Evolutionary conservation across 169 alveolate species (phyloP).

Genomic region (Plasmodium malariae): DNA sequence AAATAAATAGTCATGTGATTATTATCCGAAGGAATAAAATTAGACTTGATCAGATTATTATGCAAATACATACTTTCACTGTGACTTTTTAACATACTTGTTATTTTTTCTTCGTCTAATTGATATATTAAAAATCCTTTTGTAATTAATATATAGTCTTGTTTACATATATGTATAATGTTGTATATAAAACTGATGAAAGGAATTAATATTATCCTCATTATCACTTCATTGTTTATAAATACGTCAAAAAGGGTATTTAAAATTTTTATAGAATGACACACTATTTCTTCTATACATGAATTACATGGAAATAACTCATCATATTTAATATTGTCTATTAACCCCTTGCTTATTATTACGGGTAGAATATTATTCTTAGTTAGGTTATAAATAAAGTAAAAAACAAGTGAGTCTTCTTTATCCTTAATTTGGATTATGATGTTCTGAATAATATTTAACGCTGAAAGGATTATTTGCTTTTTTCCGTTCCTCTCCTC

Average conservation of each 20-base stretch:
- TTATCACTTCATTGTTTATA: constrained; percentile 3
- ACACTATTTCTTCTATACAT: constrained; percentile 36
- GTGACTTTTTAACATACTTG: neutral
- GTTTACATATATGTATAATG: constrained; percentile 31
- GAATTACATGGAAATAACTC: constrained; percentile 28
- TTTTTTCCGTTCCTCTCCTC: constrained; percentile 1
- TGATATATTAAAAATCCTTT: constrained; percentile 21
- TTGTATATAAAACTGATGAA: constrained; percentile 34
- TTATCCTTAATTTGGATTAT: constrained; percentile 31
- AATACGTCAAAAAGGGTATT: constrained; percentile 36
- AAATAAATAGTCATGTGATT: constrained; percentile 48
- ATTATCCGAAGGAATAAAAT: neutral
- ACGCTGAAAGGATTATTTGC: constrained; percentile 51
- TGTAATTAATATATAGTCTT: constrained; percentile 19
- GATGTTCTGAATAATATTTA: constrained; percentile 63
- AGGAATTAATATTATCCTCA: constrained; percentile 28
- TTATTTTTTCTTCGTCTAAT: neutral
- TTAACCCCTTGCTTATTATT: neutral
- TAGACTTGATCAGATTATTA: neutral
- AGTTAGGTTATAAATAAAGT: constrained; percentile 38
- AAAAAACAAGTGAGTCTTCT: constrained; percentile 48
- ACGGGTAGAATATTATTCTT: constrained; percentile 42
- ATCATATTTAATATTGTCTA: constrained; percentile 11
- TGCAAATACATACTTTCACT: constrained; percentile 5
- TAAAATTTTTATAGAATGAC: constrained; percentile 51